Conservation (phyloP, 2,329 filamentous ascomycete species). For the Aureobasidium sp. region DNA sequence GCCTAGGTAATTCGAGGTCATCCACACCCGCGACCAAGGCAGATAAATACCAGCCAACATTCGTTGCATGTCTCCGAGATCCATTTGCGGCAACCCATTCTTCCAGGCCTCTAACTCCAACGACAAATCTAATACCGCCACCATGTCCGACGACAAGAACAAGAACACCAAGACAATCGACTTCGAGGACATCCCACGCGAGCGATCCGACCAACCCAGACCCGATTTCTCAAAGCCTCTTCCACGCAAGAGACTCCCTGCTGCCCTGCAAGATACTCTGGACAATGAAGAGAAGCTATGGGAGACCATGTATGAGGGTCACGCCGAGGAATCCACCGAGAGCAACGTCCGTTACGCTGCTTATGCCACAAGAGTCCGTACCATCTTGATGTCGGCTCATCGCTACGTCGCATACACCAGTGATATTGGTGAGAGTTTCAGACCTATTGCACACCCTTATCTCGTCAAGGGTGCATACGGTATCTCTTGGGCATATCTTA, state of each 20-base stretch:
- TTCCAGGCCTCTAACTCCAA: not conserved
- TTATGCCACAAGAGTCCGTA: slow-evolving; percentile 62
- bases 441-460: slow-evolving; percentile 80
- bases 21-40: not conserved
- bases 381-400: slow-evolving; percentile 77
- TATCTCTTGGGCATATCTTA: slow-evolving; percentile 84
- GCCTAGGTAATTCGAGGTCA: not conserved
- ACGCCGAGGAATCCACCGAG: slow-evolving; percentile 71
- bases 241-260: slow-evolving; percentile 45
- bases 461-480: slow-evolving; percentile 78
- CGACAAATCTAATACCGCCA: not conserved
- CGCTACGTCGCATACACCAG: slow-evolving; percentile 94
- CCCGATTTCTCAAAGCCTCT: slow-evolving; percentile 41
- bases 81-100: slow-evolving; percentile 9
- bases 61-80: slow-evolving; percentile 1
- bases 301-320: slow-evolving; percentile 68
- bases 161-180: slow-evolving; percentile 12
- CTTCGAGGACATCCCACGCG: slow-evolving; percentile 31
- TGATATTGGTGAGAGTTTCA: slow-evolving; percentile 93
- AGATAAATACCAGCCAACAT: not conserved
- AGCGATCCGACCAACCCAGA: slow-evolving; percentile 30
- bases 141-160: slow-evolving; percentile 10
- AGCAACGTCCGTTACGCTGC: slow-evolving; percentile 82
- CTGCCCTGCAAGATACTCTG: slow-evolving; percentile 46
- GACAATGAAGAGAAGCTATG: slow-evolving; percentile 64